phyloP scores from a whole-genome alignment of 768 basidiomycete species.

The Chiua virens region DNA sequence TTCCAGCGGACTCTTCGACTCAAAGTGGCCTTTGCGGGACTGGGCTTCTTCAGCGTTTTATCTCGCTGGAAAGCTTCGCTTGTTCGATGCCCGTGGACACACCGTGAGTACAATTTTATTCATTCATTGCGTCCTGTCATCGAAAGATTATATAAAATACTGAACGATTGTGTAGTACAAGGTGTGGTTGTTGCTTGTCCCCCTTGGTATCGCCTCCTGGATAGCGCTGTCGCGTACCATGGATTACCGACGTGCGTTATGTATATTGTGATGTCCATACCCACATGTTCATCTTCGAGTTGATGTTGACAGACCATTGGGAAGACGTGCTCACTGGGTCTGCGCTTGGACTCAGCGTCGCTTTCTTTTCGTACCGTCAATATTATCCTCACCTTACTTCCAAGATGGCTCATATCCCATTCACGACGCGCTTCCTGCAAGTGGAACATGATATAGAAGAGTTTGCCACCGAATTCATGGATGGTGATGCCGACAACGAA shows the following conservation, averaged over 20 bases:
- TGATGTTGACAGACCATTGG: slow-evolving; percentile 72
- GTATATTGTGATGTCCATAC: not conserved
- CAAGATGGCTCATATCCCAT: slow-evolving; percentile 60
- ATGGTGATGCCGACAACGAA: slow-evolving; percentile 14
- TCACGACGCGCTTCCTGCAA: slow-evolving; percentile 61
- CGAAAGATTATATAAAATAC: no score
- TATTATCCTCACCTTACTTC: slow-evolving; percentile 72
- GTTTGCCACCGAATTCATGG: slow-evolving; percentile 1
- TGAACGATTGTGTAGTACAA: slow-evolving; percentile 46
- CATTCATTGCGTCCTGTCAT: not conserved
- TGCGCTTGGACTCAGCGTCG: slow-evolving; percentile 65
- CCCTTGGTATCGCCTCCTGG: slow-evolving; percentile 69
- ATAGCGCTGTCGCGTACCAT: slow-evolving; percentile 87
- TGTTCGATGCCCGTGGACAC: slow-evolving; percentile 82
- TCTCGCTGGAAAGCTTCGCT: slow-evolving; percentile 84
- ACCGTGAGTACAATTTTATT: slow-evolving; percentile 41
- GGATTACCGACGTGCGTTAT: slow-evolving; percentile 81
- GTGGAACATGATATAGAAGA: not conserved
- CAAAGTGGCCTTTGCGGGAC: slow-evolving; percentile 85
- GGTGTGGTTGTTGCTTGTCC: slow-evolving; percentile 79
- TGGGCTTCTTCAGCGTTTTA: slow-evolving; percentile 90
- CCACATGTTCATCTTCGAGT: not conserved
- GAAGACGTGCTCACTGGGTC: slow-evolving; percentile 84
- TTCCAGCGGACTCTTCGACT: not conserved
- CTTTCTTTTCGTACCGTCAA: slow-evolving; percentile 79